Base-by-base conservation (phyloP, 2,329 filamentous ascomycete genomes). In the Colletotrichum sp. region DNA sequence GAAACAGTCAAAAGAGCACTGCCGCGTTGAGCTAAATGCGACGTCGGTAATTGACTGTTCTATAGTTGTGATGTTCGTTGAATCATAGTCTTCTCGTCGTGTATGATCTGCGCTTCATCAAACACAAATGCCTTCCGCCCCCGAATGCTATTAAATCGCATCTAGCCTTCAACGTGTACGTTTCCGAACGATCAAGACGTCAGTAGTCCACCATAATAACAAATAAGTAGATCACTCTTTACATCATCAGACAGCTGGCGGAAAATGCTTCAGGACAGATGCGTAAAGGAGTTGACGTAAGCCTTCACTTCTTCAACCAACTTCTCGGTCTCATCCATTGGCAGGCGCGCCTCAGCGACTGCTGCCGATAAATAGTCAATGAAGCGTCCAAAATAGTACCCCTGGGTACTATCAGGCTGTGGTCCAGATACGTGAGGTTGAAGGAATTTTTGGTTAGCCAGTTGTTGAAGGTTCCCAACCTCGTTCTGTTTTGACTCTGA, bases 151-250 rank as follows among this genome's bases (percentile, higher is more conserved):
- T 8, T 8, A 1, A 51, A 51, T 3, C 43, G 43, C n/a, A 13
- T 51, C 11, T 8, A 21, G 43, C 43, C 43, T n/a, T 51, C n/a
- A 21, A 21, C 21, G n/a, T 51, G n/a, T 21, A 8, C n/a, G n/a
- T 24, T 13, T 51, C 11, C n/a, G 43, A 21, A 21, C 4, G n/a
- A 2, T 21, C 18, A 47, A 21, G 11, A 47, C 9, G 12, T 47
- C n/a, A 0, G 43, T 13, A 51, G 43, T 13, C 43, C 11, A 8
- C 11, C n/a, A 21, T 8, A 8, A 21, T 21, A 5, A 21, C 0
- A 21, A 21, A 8, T 0, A 21, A n/a, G 2, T 5, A 8, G 3
- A 21, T 2, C 4, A 21, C n/a, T 51, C n/a, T 13, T 51, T 6
- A 4, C 13, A 6, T 51, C 2, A 24, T 8, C 43, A 24, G 43